Evolutionary conservation across 495 filamentous ascomycete genomes (phyloP).

Genomic region (Friedmanniomyces simplex): DNA sequence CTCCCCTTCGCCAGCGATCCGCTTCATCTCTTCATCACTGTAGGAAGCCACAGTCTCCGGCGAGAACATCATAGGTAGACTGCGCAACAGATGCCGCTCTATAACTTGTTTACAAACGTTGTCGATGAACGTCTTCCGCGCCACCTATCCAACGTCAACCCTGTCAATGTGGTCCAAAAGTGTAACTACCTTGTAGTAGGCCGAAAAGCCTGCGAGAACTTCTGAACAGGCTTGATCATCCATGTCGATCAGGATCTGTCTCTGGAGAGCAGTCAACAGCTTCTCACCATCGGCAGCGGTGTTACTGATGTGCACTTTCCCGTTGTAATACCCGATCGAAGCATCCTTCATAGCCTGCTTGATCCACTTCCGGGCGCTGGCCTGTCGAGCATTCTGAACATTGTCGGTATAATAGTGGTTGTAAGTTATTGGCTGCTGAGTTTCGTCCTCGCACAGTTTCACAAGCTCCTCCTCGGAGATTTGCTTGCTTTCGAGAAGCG

Average conservation of each 20-base stretch:
- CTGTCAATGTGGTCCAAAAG: not conserved
- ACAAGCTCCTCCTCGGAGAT: slow-evolving; percentile 5
- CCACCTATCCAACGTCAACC: slow-evolving; percentile 5
- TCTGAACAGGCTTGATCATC: slow-evolving; percentile 10
- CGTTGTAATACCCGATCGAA: not conserved
- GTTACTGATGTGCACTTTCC: not conserved
- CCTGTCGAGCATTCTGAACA: slow-evolving; percentile 9
- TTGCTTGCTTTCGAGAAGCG: slow-evolving; percentile 9
- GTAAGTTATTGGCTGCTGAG: slow-evolving; percentile 19
- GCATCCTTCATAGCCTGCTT: not conserved
- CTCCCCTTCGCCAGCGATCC: slow-evolving; percentile 8
- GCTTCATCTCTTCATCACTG: slow-evolving; percentile 5
- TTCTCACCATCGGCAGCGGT: not conserved
- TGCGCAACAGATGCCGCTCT: slow-evolving; percentile 10
- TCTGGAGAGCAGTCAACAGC: slow-evolving; percentile 1
- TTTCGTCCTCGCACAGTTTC: not conserved
- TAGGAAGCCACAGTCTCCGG: slow-evolving; percentile 3
- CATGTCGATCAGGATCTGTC: slow-evolving; percentile 7
- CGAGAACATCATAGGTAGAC: slow-evolving; percentile 6
- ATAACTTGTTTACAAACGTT: slow-evolving; percentile 16
- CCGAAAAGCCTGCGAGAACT: not conserved
- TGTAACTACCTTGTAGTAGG: slow-evolving; percentile 22
- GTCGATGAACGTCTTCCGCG: slow-evolving; percentile 18
- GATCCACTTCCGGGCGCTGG: not conserved
- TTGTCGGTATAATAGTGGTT: slow-evolving; percentile 21